phyloP scores from a whole-genome alignment of 163 green algal genomes.

The Prototheca cutis region DNA sequence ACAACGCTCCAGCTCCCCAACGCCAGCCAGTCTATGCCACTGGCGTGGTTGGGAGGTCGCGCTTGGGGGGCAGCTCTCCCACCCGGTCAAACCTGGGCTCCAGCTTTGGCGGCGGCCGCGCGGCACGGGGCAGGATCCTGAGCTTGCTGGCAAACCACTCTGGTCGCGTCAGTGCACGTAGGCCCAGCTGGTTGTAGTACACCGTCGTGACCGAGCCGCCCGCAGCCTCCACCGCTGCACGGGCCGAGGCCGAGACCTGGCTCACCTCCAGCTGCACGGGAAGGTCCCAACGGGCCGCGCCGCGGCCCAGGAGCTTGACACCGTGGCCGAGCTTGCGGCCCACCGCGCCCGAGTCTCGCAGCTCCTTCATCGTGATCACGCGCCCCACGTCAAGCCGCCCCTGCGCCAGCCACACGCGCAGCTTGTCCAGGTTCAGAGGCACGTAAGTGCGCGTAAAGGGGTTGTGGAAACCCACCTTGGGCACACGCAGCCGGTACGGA shows the following conservation, averaged over 20 bases:
- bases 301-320: conserved; percentile 61
- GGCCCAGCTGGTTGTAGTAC: conserved; percentile 73
- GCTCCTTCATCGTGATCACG: conserved; percentile 70
- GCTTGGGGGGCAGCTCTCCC: conserved; percentile 23
- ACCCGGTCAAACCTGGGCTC: conserved; percentile 25
- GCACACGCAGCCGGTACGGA: conserved; percentile 45
- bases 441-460: conserved; percentile 28
- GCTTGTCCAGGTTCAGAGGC: conserved; percentile 37
- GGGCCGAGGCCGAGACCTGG: conserved; percentile 31
- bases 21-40: too few relatives aligned
- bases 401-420: conserved; percentile 35
- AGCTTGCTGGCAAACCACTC: conserved; percentile 57
- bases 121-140: conserved; percentile 42
- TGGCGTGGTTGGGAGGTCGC: not conserved
- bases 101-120: conserved; percentile 39
- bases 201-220: conserved; percentile 68
- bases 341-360: conserved; percentile 41
- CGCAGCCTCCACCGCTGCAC: conserved; percentile 39
- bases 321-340: conserved; percentile 44
- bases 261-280: conserved; percentile 49
- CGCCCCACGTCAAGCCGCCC: conserved; percentile 40
- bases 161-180: conserved; percentile 55
- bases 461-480: conserved; percentile 66
- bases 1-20: too few relatives aligned
- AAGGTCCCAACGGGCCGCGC: conserved; percentile 15